Conservation (phyloP, 371 early-diverging fungal species). For the Chytridium lagenaria region DNA sequence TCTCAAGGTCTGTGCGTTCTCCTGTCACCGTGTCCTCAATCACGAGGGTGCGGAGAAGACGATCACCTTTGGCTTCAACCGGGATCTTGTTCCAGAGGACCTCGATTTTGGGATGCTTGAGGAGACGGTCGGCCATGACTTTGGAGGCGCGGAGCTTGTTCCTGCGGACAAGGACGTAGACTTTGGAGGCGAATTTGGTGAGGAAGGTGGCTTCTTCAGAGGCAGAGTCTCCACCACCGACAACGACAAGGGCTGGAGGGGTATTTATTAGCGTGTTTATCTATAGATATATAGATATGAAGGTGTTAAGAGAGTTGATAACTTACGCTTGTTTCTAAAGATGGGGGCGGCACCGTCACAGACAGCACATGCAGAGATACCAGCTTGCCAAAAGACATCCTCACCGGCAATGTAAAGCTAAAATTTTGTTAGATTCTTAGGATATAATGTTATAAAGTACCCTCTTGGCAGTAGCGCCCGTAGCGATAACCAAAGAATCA, state of each 20-base stretch:
- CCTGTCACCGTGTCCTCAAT: constrained; percentile 75
- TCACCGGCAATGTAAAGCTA: constrained; percentile 66
- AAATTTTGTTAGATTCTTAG: neutral
- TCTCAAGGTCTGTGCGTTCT: constrained; percentile 57
- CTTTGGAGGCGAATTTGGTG: constrained; percentile 90
- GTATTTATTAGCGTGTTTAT: neutral
- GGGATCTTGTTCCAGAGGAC: constrained; percentile 91
- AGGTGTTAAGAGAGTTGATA: neutral
- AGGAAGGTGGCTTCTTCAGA: constrained; percentile 98
- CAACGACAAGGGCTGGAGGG: constrained; percentile 63
- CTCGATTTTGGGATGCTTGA: constrained; percentile 87
- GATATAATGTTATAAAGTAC: constrained; percentile 49
- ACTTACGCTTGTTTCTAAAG: constrained; percentile 84
- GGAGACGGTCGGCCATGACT: constrained; percentile 92
- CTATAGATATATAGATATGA: neutral
- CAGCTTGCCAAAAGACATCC: constrained; percentile 90
- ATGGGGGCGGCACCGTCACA: constrained; percentile 99
- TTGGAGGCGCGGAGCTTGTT: constrained; percentile 95
- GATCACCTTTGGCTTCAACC: constrained; percentile 85
- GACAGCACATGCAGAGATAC: constrained; percentile 99
- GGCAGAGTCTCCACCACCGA: constrained; percentile 99
- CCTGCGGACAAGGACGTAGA: constrained; percentile 94
- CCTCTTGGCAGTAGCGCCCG: constrained; percentile 98
- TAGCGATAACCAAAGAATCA: constrained; percentile 93
- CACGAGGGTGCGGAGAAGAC: constrained; percentile 74